Evolutionary conservation across 2,329 filamentous ascomycete genomes (phyloP).

Genomic region (Graphilbum fragrans): DNA sequence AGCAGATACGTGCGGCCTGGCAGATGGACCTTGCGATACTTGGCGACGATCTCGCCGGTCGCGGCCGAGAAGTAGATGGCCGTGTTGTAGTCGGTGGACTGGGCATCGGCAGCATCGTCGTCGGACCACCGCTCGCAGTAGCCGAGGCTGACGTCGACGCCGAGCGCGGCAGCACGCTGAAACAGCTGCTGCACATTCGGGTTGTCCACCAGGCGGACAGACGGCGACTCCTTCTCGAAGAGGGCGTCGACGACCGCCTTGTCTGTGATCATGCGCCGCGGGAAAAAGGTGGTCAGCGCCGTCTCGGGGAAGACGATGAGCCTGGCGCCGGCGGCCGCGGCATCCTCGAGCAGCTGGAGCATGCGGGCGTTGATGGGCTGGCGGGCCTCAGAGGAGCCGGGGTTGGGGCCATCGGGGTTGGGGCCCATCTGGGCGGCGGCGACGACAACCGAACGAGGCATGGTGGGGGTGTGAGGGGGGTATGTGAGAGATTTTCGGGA

Average conservation of each 20-base stretch:
- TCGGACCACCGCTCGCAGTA: slow-evolving; percentile 33
- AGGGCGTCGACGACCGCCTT: slow-evolving; percentile 28
- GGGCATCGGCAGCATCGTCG: slow-evolving; percentile 17
- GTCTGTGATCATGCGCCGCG: slow-evolving; percentile 33
- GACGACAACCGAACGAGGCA: slow-evolving; percentile 17
- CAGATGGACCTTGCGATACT: slow-evolving; percentile 44
- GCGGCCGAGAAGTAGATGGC: slow-evolving; percentile 36
- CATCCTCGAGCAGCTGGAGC: slow-evolving; percentile 32
- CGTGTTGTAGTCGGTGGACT: slow-evolving; percentile 33
- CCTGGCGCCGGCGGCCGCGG: slow-evolving; percentile 28
- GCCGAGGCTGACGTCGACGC: slow-evolving; percentile 38
- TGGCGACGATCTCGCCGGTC: slow-evolving; percentile 27
- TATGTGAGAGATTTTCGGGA: background rate
- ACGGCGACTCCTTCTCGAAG: slow-evolving; percentile 30
- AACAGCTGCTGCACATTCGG: slow-evolving; percentile 35
- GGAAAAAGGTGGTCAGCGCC: slow-evolving; percentile 46
- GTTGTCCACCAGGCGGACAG: slow-evolving; percentile 21
- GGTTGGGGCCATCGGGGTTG: slow-evolving; percentile 18
- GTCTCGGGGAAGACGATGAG: slow-evolving; percentile 41
- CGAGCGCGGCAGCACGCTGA: slow-evolving; percentile 29
- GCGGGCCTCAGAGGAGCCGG: slow-evolving; percentile 22
- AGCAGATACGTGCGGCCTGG: slow-evolving; percentile 40
- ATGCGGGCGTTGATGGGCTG: slow-evolving; percentile 32
- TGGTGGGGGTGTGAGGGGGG: background rate
- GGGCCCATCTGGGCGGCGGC: slow-evolving; percentile 43